A percentile compares a stretch with the other conserved stretches of the same genome.
These are phyloP conservation scores for Bassia scoparia DNA, from an alignment of 148 eudicot species.

Conservation along the genomic window DNA sequence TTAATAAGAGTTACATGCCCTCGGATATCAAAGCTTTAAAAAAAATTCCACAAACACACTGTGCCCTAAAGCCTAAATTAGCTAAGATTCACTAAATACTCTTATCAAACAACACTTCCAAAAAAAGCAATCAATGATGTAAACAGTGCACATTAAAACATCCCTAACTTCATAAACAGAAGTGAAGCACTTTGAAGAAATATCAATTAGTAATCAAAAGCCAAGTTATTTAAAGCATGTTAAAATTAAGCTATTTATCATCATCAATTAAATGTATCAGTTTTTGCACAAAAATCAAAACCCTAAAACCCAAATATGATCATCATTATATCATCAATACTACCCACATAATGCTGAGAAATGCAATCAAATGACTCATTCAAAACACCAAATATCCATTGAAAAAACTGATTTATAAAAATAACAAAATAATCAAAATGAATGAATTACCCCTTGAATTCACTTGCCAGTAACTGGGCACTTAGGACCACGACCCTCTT, in stretches of 20 bases:
- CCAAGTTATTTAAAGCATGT: no score
- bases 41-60: background rate
- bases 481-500: conserved; percentile 73
- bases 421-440: background rate
- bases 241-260: no score
- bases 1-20: conserved; percentile 29
- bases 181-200: background rate
- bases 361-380: background rate
- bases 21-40: conserved; percentile 67
- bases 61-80: no score
- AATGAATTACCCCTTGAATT: conserved; percentile 63
- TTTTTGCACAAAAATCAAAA: background rate
- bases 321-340: background rate
- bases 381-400: background rate
- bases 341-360: no score
- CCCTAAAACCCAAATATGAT: background rate
- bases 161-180: background rate
- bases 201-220: background rate
- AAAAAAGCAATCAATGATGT: background rate
- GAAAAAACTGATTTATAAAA: background rate
- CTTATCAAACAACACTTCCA: background rate
- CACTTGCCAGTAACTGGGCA: conserved; percentile 81
- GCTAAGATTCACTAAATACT: no score
- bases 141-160: no score
- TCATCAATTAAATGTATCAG: background rate